Conservation (phyloP, 768 basidiomycete species). For the Fomitopsis pulvina region DNA sequence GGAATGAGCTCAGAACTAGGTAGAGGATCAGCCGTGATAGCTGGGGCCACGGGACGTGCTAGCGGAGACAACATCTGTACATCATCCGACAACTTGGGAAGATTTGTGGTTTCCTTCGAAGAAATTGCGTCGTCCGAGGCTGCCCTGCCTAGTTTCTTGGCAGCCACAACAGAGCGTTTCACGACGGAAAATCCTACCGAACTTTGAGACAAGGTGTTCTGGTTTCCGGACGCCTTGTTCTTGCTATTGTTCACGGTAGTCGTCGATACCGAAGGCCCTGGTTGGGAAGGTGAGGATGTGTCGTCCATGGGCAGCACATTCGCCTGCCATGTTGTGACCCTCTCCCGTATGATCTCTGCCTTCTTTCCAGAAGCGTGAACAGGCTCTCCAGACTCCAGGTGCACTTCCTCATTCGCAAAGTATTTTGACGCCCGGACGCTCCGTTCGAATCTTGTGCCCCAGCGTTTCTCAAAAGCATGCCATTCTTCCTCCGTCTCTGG, state of each 20-base stretch:
- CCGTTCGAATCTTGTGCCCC: slow-evolving; percentile 15
- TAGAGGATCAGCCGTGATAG: neutral
- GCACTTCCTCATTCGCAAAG: slow-evolving; percentile 6
- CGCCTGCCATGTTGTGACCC: slow-evolving; percentile 31
- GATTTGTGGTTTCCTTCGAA: neutral
- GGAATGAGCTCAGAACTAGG: slow-evolving; percentile 7
- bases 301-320: slow-evolving; percentile 9
- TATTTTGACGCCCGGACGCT: slow-evolving; percentile 14
- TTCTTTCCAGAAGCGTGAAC: slow-evolving; percentile 4
- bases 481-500: slow-evolving; percentile 45
- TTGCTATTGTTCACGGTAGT: slow-evolving; percentile 6
- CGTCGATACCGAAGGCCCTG: slow-evolving; percentile 12
- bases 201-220: slow-evolving; percentile 12
- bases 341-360: slow-evolving; percentile 27
- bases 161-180: slow-evolving; percentile 22
- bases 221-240: slow-evolving; percentile 2
- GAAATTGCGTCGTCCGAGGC: neutral
- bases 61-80: slow-evolving; percentile 1
- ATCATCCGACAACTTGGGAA: slow-evolving; percentile 1
- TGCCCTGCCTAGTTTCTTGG: slow-evolving; percentile 1
- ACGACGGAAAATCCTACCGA: slow-evolving; percentile 39
- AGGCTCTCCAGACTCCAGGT: neutral
- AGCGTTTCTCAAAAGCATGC: slow-evolving; percentile 37
- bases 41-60: neutral
- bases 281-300: neutral